Percentiles rank a stretch among this genome's conserved stretches.
phyloP scores from a whole-genome alignment of 2,329 filamentous ascomycete species.

The Talaromyces sp. region DNA sequence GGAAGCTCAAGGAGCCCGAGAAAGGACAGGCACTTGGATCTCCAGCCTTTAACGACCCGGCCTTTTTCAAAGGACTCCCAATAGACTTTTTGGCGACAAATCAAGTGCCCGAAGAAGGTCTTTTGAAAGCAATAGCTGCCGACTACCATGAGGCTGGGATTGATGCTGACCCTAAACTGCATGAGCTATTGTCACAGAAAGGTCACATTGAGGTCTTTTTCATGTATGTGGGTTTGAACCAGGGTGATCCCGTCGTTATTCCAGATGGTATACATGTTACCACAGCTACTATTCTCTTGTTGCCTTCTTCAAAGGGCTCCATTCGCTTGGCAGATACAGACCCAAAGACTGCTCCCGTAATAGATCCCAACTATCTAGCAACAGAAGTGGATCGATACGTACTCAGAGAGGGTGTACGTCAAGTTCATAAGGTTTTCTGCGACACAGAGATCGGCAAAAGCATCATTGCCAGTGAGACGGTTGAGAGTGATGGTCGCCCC shows the following conservation, averaged over 20 bases:
- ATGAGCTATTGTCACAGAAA: neutral
- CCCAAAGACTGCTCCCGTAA: neutral
- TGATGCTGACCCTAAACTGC: neutral
- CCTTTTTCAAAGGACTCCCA: neutral
- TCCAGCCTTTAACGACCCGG: neutral
- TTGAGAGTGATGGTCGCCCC: too few species aligned
- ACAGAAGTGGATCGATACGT: conserved; percentile 1
- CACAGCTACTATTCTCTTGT: neutral
- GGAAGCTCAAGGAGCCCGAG: neutral
- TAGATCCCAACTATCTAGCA: conserved; percentile 3
- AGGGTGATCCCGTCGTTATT: neutral
- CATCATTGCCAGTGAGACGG: neutral
- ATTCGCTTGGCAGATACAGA: neutral
- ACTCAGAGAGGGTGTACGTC: neutral
- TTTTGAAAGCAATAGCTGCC: neutral
- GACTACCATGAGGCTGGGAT: neutral
- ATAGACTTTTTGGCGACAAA: neutral
- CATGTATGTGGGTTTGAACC: neutral
- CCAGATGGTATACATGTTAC: neutral
- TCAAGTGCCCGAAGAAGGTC: neutral
- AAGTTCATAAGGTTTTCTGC: neutral
- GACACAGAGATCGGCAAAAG: neutral
- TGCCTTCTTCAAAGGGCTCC: conserved; percentile 3
- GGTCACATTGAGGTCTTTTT: conserved; percentile 2
- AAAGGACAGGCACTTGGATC: neutral